Base-by-base conservation (phyloP, 192 early-diverging fungal species). In the Linnemannia exigua region DNA sequence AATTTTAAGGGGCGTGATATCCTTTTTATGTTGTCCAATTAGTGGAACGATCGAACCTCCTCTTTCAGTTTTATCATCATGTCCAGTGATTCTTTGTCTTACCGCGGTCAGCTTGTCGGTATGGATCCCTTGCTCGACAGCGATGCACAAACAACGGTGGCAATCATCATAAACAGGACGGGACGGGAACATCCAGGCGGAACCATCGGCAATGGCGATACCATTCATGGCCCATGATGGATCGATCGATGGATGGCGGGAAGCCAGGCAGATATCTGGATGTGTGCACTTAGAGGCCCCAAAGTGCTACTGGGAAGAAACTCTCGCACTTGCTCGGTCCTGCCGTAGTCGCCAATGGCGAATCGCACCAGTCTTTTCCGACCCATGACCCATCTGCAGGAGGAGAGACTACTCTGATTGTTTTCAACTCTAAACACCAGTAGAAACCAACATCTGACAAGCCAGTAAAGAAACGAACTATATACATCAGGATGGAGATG, bases 41-140 rank as follows among this genome's bases (percentile, higher is more conserved):
- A 33, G 41, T 0, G 67, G 47, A 52, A 31, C 31, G 50, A 81
- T 70, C n/a, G 47, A 50, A 38, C 75, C 37, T 71, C 54, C 80
- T 76, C 75, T 82, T 63, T 76, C 54, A 63, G 67, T 75, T 75
- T 71, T 72, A 44, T 54, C 69, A 82, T 67, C 74, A 82, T 82
- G 74, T 76, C 75, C 68, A 82, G 72, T 76, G 80, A 82, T 71
- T n/a, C n/a, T n/a, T n/a, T n/a, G n/a, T n/a, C n/a, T n/a, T n/a
- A n/a, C n/a, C n/a, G n/a, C n/a, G n/a, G n/a, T n/a, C n/a, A n/a
- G n/a, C n/a, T n/a, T n/a, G n/a, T n/a, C 61, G 80, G 80, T 82
- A 75, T 38, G 75, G 50, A 75, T 71, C 52, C 54, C 70, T 75
- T 66, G 20, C 75, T 58, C 58, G 58, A 63, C 58, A 74, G 19